Base-by-base conservation (phyloP, 352 stramenopile species). In the Phytophthora citricola region DNA sequence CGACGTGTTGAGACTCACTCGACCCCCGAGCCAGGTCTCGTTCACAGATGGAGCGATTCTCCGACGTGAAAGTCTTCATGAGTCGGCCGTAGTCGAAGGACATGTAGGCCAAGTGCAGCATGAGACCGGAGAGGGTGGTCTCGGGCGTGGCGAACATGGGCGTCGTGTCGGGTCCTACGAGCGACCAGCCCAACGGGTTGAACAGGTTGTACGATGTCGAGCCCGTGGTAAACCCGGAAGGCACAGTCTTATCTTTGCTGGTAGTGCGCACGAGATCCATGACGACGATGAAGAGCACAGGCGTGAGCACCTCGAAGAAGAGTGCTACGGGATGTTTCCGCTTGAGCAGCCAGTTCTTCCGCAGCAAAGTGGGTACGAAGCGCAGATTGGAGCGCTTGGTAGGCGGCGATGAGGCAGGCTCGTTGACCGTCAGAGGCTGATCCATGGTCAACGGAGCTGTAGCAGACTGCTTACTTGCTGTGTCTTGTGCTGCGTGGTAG, bases 341-440 rank as follows among this genome's bases (percentile, higher is more conserved):
- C 78, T 93, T 93, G 67, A 93, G 85, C 73, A 86, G 66, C 69
- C 73, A 89, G 70, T 93, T 93, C 75, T 93, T 93, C 49, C 83
- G 76, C 53, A 93, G 75, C 40, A 93, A 60, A 58, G 69, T 76
- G 12, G 78, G 76, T 29, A 89, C 66, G 43, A 87, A 89, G 45
- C 73, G 78, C 58, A 81, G 55, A 29, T 74, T 61, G 12, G 60
- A 73, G 11, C 58, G 56, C 38, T 63, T 62, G 31, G 36, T 29
- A 4, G 29, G n/a, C 26, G 50, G 14, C 39, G 47, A 1, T 14
- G 44, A 26, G 7, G 40, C 58, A 2, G 59, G 43, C 20, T 4
- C 59, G 4, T 60, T 69, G 29, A 58, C 52, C 53, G 58, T 63
- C 58, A 73, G 45, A 24, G 52, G 66, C 32, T 72, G 48, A n/a